Evolutionary conservation across 345 rosid species (phyloP).

Genomic region (Salix suchowensis): DNA sequence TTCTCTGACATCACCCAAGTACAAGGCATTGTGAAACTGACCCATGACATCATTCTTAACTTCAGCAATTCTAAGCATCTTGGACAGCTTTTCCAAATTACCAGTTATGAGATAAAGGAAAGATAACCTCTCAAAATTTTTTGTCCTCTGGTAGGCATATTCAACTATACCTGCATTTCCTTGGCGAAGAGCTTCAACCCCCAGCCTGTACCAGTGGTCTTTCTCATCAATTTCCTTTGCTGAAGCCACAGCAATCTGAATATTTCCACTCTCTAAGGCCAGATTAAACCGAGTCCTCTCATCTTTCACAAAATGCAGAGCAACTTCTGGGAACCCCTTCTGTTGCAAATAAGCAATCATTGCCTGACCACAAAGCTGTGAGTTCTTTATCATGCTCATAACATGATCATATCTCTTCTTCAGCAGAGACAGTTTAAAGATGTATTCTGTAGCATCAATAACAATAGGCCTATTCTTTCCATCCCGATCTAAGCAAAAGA

Average conservation of each 20-base stretch:
- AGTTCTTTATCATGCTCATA: conserved; percentile 91
- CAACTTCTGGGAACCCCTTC: conserved; percentile 97
- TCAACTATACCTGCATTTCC: conserved; percentile 91
- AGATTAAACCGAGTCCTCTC: conserved; percentile 89
- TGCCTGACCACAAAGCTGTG: conserved; percentile 95
- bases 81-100: conserved; percentile 71
- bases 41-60: conserved; percentile 94
- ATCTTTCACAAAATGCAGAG: conserved; percentile 93
- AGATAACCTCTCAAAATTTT: conserved; percentile 92
- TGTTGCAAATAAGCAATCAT: conserved; percentile 95
- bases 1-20: conserved; percentile 83
- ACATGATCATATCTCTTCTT: conserved; percentile 83
- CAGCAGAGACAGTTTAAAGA: conserved; percentile 76
- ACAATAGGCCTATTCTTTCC: conserved; percentile 64
- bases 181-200: conserved; percentile 98
- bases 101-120: conserved; percentile 91
- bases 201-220: conserved; percentile 85
- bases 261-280: conserved; percentile 95
- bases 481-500: conserved; percentile 83
- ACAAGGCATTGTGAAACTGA: conserved; percentile 89
- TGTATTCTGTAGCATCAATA: conserved; percentile 83
- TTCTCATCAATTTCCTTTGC: conserved; percentile 95
- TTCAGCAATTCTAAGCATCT: conserved; percentile 92
- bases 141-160: conserved; percentile 93
- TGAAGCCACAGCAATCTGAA: conserved; percentile 89